These are phyloP conservation scores for Lentinus brumalis DNA, from an alignment of 768 basidiomycete species.

Conservation along the genomic window DNA sequence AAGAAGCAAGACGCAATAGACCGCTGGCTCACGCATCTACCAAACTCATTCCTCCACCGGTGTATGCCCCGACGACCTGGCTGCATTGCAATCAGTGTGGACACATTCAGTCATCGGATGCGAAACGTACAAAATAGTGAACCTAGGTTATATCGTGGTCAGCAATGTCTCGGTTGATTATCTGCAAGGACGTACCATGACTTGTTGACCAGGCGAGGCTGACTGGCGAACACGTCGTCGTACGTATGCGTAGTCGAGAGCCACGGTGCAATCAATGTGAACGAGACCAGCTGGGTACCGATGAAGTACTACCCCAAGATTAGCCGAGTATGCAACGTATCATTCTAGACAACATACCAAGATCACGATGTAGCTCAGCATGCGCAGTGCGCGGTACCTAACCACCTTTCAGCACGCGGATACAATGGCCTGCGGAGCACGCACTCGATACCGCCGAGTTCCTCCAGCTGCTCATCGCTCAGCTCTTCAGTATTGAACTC, in stretches of 20 bases:
- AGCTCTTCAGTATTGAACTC: constrained; percentile 55
- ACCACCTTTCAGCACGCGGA: background rate
- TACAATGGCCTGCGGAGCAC: background rate
- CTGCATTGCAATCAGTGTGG: background rate
- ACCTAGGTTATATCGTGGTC: constrained; percentile 9
- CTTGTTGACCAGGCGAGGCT: constrained; percentile 54
- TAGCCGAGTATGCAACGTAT: constrained; percentile 23
- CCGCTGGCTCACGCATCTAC: constrained; percentile 50
- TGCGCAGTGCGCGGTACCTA: constrained; percentile 49
- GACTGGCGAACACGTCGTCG: constrained; percentile 50
- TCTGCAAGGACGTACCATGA: constrained; percentile 47
- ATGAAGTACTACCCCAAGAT: constrained; percentile 62
- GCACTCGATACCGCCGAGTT: constrained; percentile 78
- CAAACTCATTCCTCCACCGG: constrained; percentile 70
- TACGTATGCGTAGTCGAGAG: constrained; percentile 46
- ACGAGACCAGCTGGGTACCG: constrained; percentile 53
- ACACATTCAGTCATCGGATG: background rate
- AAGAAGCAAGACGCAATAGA: background rate
- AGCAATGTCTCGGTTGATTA: background rate
- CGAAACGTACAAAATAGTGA: constrained; percentile 12
- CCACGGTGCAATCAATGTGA: constrained; percentile 65
- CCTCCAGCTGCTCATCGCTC: constrained; percentile 67
- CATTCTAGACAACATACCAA: constrained; percentile 33
- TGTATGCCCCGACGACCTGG: constrained; percentile 45
- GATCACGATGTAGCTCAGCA: constrained; percentile 53